These are phyloP conservation scores for Athelia psychrophila DNA, from an alignment of 1,284 basidiomycete species.

Conservation along the genomic window DNA sequence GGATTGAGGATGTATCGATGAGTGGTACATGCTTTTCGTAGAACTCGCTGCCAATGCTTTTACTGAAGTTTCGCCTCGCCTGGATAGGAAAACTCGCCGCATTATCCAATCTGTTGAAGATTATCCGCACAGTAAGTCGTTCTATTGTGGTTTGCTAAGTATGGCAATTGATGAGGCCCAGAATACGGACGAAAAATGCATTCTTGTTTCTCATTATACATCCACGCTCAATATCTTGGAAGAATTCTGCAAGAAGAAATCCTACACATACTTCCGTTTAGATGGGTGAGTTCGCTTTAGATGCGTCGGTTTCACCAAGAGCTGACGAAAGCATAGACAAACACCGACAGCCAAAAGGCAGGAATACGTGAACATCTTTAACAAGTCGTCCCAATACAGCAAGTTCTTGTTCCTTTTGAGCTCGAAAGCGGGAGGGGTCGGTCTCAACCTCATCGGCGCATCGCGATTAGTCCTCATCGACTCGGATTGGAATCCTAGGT, in stretches of 20 bases:
- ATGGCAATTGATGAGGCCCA: constrained; percentile 19
- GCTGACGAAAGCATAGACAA: constrained; percentile 45
- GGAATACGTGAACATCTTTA: constrained; percentile 81
- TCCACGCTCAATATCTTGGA: constrained; percentile 92
- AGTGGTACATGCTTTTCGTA: constrained; percentile 51
- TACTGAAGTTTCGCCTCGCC: constrained; percentile 2
- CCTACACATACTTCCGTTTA: constrained; percentile 81
- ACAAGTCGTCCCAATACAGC: constrained; percentile 67
- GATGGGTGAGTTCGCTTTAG: constrained; percentile 58
- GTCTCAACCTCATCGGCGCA: constrained; percentile 90
- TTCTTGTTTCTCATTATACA: constrained; percentile 89
- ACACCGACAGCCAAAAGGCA: constrained; percentile 82
- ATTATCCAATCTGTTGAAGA: constrained; percentile 70
- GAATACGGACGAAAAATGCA: constrained; percentile 89
- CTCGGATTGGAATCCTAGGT: constrained; percentile 97
- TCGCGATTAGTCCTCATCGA: constrained; percentile 85
- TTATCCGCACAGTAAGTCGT: constrained; percentile 53
- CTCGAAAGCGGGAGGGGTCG: constrained; percentile 94
- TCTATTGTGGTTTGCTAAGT: not conserved
- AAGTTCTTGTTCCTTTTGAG: constrained; percentile 92
- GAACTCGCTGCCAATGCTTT: not conserved
- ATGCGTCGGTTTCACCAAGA: constrained; percentile 4
- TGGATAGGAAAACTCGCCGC: constrained; percentile 88
- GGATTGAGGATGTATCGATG: constrained; percentile 67
- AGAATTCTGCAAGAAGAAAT: constrained; percentile 74